Evolutionary conservation across 176 grass and related monocot genomes (phyloP).

Genomic region (Zea mays): Zm-B73-REFERENCE-NAM-5.0 NC_050100.1:209700501-209701000

Average conservation of each 20-base stretch:
- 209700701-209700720: slow-evolving; percentile 43
- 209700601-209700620: slow-evolving; percentile 25
- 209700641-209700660: slow-evolving; percentile 32
- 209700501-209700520: slow-evolving; percentile 42
- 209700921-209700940: slow-evolving; percentile 89
- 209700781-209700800: slow-evolving; percentile 97
- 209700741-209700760: slow-evolving; percentile 85
- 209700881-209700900: slow-evolving; percentile 63
- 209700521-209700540: slow-evolving; percentile 27
- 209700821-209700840: slow-evolving; percentile 76
- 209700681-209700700: slow-evolving; percentile 36
- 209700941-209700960: slow-evolving; percentile 94
- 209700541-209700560: slow-evolving; percentile 12
- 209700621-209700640: slow-evolving; percentile 33
- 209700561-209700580: slow-evolving; percentile 16
- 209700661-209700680: slow-evolving; percentile 39
- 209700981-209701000: slow-evolving; percentile 46
- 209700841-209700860: slow-evolving; percentile 54
- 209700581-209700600: slow-evolving; percentile 1
- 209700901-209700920: slow-evolving; percentile 91
- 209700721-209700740: slow-evolving; percentile 60
- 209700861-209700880: slow-evolving; percentile 51
- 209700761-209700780: slow-evolving; percentile 89
- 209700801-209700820: slow-evolving; percentile 88
- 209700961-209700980: slow-evolving; percentile 56